Evolutionary conservation across 225 moss, liverwort and hornwort species (phyloP).

Genomic region (Polytrichum formosum): DNA sequence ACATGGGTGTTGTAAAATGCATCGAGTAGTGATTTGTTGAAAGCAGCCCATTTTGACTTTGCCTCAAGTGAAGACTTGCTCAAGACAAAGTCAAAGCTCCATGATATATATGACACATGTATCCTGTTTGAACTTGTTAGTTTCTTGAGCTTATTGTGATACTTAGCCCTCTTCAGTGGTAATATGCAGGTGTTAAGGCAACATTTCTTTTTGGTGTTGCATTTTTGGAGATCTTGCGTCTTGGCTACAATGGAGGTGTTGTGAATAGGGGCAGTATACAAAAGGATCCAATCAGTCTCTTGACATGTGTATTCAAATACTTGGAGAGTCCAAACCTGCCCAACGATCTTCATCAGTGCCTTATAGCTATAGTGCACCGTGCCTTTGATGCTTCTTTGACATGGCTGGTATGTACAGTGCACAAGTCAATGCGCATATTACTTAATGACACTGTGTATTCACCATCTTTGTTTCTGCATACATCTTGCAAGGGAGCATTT

Average conservation of each 20-base stretch:
- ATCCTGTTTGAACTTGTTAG: no score
- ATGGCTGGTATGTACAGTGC: conserved; percentile 55
- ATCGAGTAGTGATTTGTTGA: neutral
- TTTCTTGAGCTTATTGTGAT: conserved; percentile 9
- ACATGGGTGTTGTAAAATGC: no score
- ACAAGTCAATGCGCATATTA: neutral
- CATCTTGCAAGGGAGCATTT: no score
- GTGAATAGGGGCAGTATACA: conserved; percentile 22
- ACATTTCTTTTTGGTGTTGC: conserved; percentile 76
- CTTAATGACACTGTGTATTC: neutral
- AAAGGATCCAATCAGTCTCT: conserved; percentile 42
- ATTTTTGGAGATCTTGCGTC: conserved; percentile 68
- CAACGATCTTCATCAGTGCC: conserved; percentile 61
- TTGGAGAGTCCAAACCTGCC: conserved; percentile 69
- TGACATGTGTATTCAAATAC: conserved; percentile 73
- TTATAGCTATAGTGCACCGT: conserved; percentile 36
- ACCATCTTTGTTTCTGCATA: no score
- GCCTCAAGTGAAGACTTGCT: no score
- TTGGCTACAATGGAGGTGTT: conserved; percentile 61
- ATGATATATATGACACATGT: no score
- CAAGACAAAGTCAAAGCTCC: no score
- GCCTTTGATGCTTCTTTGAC: conserved; percentile 54
- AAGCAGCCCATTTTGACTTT: neutral
- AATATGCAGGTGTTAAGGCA: conserved; percentile 67
- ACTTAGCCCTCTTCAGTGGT: conserved; percentile 19